phyloP scores from a whole-genome alignment of 75 land plant genomes.

The Sequoia sempervirens region DNA sequence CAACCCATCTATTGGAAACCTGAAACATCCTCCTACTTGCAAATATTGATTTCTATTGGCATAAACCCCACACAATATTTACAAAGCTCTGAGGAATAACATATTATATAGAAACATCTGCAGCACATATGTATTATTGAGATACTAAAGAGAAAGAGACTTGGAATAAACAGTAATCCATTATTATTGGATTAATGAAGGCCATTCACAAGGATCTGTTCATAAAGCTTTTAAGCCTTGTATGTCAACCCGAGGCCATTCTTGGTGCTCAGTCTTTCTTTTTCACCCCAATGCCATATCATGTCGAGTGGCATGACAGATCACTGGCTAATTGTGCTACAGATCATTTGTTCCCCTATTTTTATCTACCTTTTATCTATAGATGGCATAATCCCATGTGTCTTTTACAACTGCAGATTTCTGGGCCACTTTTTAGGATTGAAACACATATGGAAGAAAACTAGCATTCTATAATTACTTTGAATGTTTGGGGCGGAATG shows the following conservation, averaged over 20 bases:
- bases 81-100: neutral
- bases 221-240: neutral
- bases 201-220: neutral
- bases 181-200: neutral
- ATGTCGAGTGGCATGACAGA: neutral
- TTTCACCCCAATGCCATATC: neutral
- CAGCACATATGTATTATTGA: neutral
- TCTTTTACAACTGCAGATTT: neutral
- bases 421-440: neutral
- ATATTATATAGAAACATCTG: neutral
- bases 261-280: neutral
- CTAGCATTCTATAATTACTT: neutral
- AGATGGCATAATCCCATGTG: neutral
- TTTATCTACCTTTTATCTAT: no score
- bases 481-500: neutral
- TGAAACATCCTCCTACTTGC: neutral
- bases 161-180: no score
- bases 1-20: neutral
- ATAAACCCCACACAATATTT: neutral
- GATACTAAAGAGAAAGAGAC: neutral
- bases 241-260: neutral
- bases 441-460: no score
- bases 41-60: neutral
- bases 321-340: neutral
- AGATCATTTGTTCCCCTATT: neutral